Percentiles rank a stretch among this genome's conserved stretches.
Evolutionary conservation across 352 stramenopile genomes (phyloP).

Genomic region (Ophiocytium majus): DNA sequence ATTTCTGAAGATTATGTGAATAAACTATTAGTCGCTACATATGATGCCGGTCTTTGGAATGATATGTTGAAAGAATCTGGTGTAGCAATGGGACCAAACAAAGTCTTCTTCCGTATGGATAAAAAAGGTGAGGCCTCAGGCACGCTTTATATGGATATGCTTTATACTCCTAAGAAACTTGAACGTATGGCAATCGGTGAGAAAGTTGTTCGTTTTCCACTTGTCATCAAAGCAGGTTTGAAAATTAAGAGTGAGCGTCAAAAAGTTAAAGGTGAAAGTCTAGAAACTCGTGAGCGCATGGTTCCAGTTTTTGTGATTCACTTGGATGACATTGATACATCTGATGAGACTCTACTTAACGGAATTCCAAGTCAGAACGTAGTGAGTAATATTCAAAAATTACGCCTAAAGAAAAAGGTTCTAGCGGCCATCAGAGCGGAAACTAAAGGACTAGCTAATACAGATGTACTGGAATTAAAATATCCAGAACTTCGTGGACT

Average conservation of each 20-base stretch:
- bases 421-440: background rate
- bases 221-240: background rate
- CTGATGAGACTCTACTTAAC: background rate
- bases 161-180: slow-evolving; percentile 2
- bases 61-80: background rate
- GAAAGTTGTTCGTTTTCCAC: background rate
- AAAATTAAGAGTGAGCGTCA: too few species aligned
- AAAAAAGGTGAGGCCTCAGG: background rate
- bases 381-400: background rate
- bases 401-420: background rate
- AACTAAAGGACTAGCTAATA: background rate
- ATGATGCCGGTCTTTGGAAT: slow-evolving; percentile 8
- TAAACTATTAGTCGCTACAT: background rate
- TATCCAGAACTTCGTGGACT: background rate
- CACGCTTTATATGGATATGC: background rate
- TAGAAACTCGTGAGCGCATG: background rate
- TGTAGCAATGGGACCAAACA: background rate
- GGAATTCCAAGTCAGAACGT: background rate
- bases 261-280: too few species aligned
- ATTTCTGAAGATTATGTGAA: slow-evolving; percentile 1
- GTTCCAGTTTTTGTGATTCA: background rate
- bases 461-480: background rate
- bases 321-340: background rate
- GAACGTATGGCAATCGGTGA: background rate
- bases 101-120: background rate